These are phyloP conservation scores for Xylaria sp. DNA, from an alignment of 2,329 filamentous ascomycete species.

Conservation along the genomic window DNA sequence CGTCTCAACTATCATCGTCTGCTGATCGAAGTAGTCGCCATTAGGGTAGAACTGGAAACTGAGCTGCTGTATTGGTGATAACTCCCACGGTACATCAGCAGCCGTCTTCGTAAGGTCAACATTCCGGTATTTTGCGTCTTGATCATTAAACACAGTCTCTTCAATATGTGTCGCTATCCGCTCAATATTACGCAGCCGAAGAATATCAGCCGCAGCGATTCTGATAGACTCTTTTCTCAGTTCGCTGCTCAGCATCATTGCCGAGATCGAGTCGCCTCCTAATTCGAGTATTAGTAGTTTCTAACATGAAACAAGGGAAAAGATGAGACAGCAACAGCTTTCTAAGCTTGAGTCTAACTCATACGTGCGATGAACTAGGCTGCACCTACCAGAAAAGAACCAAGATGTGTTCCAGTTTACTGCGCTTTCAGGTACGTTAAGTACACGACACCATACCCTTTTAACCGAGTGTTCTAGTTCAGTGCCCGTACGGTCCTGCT, in stretches of 20 bases:
- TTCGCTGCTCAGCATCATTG: constrained; percentile 20
- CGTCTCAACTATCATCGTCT: constrained; percentile 23
- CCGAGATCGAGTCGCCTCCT: constrained; percentile 21
- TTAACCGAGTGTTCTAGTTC: constrained; percentile 10
- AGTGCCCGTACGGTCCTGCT: constrained; percentile 13
- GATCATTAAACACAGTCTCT: constrained; percentile 10
- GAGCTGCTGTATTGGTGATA: constrained; percentile 28
- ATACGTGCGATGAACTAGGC: background rate
- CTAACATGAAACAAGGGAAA: background rate
- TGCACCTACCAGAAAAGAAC: constrained; percentile 21
- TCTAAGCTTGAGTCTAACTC: background rate
- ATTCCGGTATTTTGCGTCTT: constrained; percentile 8
- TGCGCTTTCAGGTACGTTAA: constrained; percentile 16
- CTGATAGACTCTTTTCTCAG: constrained; percentile 24
- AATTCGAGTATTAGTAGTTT: background rate
- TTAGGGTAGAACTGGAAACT: constrained; percentile 26
- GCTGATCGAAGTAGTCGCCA: constrained; percentile 24
- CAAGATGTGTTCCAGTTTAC: constrained; percentile 22
- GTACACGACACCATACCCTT: constrained; percentile 23
- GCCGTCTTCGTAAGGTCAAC: constrained; percentile 8
- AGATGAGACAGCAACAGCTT: background rate
- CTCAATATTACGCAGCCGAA: constrained; percentile 24
- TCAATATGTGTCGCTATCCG: constrained; percentile 12
- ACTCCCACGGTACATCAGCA: constrained; percentile 9
- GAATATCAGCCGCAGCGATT: constrained; percentile 21